These are phyloP conservation scores for Phytophthora pluvialis DNA, from an alignment of 352 stramenopile genomes.

Conservation along the genomic window DNA sequence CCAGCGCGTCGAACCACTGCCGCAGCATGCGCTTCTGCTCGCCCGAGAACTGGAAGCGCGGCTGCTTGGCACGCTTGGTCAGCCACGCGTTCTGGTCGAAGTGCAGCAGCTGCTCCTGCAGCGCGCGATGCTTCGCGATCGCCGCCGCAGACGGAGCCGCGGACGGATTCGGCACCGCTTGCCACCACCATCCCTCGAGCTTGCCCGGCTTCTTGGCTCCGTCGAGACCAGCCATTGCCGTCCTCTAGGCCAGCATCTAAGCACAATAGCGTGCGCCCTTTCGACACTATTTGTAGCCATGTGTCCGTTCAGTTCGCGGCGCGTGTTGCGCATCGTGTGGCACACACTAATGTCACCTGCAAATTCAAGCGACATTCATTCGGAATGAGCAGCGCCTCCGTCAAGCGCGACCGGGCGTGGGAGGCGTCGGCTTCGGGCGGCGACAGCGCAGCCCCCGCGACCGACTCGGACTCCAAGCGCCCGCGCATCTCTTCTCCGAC, in stretches of 20 bases:
- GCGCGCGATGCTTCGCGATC: slow-evolving; percentile 36
- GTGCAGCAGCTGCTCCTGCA: slow-evolving; percentile 59
- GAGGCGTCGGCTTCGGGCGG: slow-evolving; percentile 22
- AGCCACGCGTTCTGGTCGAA: slow-evolving; percentile 79
- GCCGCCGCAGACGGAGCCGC: slow-evolving; percentile 8
- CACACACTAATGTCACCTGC: too few relatives aligned
- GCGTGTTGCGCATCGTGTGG: too few relatives aligned
- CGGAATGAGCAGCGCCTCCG: slow-evolving; percentile 23
- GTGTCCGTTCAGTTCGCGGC: slow-evolving; percentile 4
- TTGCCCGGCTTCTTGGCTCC: slow-evolving; percentile 10
- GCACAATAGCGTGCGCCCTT: neutral
- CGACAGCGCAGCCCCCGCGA: slow-evolving; percentile 6
- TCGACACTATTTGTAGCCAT: slow-evolving; percentile 26
- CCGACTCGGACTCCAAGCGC: slow-evolving; percentile 23
- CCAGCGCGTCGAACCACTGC: slow-evolving; percentile 80
- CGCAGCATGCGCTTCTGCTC: slow-evolving; percentile 79
- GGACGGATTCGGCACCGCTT: slow-evolving; percentile 30
- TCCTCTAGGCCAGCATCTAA: neutral
- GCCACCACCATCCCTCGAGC: slow-evolving; percentile 38
- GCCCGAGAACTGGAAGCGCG: slow-evolving; percentile 68
- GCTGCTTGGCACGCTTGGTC: slow-evolving; percentile 66
- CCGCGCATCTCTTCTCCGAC: slow-evolving; percentile 20
- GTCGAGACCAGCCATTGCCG: slow-evolving; percentile 2
- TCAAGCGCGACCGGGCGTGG: slow-evolving; percentile 34
- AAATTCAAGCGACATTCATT: neutral